Evolutionary conservation across 1,284 basidiomycete genomes (phyloP), one percentile per base, ranked within the genome.

Genomic region (Heliocybe sulcata): DNA sequence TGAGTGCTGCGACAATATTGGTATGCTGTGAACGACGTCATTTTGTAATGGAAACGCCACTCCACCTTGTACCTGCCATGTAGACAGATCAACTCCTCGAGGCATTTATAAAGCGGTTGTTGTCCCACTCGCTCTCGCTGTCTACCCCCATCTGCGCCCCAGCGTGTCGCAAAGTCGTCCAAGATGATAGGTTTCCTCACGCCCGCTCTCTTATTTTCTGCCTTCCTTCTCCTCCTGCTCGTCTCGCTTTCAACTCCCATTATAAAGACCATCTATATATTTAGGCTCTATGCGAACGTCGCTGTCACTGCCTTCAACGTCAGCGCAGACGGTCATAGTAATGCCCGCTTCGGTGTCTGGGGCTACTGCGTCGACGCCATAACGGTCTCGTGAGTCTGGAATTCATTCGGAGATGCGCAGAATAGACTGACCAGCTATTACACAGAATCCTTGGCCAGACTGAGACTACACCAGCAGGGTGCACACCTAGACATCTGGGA

Each of bases 231-330:
- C 31, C 71, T 84, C 20, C 72, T 85, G 45, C 72, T 84, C 29
- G 76, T 79, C 33, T 76, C 78, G 4, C 73, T 83, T 53, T 83
- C 81, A 2, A 71, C 74, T n/a, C 80, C 81, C n/a, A 77, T 84
- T 62, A 76, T 76, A 62, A 77, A 80, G 64, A 64, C 69, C 58
- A 76, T 83, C 53, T 80, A 72, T 66, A 69, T 83, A 56, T 79
- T 82, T 63, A 68, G 67, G 48, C 67, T 82, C 26, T 61, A 70
- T n/a, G 73, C 71, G 11, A 63, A 71, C 51, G 64, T 69, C 56
- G 63, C 62, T 23, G 65, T 69, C 3, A 62, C n/a, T n/a, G 65
- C 38, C 51, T 76, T 48, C 59, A n/a, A n/a, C n/a, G n/a, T 76
- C 31, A 60, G 69, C 54, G 67, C 71, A 50, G 65, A 65, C 26